Evolutionary conservation across 257 asterid genomes (phyloP).

Genomic region (Thymus quinquecostatus): DNA sequence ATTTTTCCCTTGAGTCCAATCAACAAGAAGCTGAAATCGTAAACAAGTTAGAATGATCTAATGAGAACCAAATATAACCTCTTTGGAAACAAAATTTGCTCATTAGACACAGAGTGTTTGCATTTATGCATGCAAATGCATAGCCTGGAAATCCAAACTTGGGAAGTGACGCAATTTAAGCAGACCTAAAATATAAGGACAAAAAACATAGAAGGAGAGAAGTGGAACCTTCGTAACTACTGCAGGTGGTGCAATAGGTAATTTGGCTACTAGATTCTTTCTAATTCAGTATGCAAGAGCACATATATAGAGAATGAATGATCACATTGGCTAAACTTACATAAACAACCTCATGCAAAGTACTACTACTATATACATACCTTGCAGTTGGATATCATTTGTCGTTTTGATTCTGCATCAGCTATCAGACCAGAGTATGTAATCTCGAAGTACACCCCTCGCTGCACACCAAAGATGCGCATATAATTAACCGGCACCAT

Average conservation of each 20-base stretch:
- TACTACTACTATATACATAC: slow-evolving; percentile 40
- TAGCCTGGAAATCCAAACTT: slow-evolving; percentile 16
- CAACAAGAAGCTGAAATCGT: slow-evolving; percentile 76
- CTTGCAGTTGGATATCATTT: slow-evolving; percentile 76
- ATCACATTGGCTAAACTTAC: slow-evolving; percentile 6
- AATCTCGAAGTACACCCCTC: slow-evolving; percentile 91
- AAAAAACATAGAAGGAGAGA: neutral
- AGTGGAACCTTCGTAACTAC: neutral
- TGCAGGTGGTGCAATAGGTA: neutral
- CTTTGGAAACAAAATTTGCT: slow-evolving; percentile 2
- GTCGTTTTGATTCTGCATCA: slow-evolving; percentile 77
- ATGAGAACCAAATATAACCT: slow-evolving; percentile 18
- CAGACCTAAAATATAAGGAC: slow-evolving; percentile 5
- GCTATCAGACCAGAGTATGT: slow-evolving; percentile 69
- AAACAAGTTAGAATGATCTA: slow-evolving; percentile 24
- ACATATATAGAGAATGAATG: neutral
- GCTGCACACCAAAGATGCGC: slow-evolving; percentile 54
- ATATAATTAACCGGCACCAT: slow-evolving; percentile 12
- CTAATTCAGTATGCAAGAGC: neutral
- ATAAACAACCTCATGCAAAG: slow-evolving; percentile 20
- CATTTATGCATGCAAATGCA: slow-evolving; percentile 5
- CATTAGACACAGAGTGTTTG: slow-evolving; percentile 13
- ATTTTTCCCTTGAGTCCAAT: slow-evolving; percentile 91
- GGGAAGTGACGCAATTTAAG: slow-evolving; percentile 2
- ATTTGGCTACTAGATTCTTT: neutral